Evolutionary conservation across 371 early-diverging fungal genomes (phyloP), one percentile per base, ranked within the genome.

Genomic region (Lichtheimia corymbifera): DNA sequence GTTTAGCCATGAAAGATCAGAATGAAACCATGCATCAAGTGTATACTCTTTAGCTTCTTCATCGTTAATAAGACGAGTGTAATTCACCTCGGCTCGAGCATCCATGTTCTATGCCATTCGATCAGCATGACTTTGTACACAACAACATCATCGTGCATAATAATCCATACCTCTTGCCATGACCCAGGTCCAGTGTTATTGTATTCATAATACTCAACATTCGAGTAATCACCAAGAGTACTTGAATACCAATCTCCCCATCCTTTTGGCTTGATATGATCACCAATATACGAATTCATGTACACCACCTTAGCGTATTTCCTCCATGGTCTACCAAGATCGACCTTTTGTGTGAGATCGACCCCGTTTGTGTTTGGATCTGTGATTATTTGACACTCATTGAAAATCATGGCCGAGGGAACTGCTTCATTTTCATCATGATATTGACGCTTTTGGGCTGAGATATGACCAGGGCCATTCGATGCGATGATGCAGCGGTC

Each of bases 241-340:
- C 45, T 53, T 22, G 67, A 25, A 50, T 59, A 54, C 42, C 49
- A 35, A 35, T 55, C 42, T 11, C 53, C 50, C 74, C 74, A 73
- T 2, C 74, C 71, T n/a, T 58, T 55, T 7, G 61, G 42, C 3
- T 58, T 62, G 28, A 73, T 61, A 30, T 67, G 56, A 30, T 50
- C 49, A 13, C 57, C 57, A n/a, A 73, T 45, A 51, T 27, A 30
- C 5, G 60, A 62, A 35, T 64, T 58, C 67, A 70, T 66, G 53
- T 64, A 67, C 15, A 67, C 62, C 3, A 73, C 74, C 30, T 62
- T 68, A 12, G 71, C 65, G 55, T 68, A 71, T n/a, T 59, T 17
- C 12, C 71, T 54, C 68, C 71, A 73, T 9, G 74, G 74, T 27
- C 74, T 64, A 15, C 71, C 74, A 1, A 73, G 50, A 54, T 61